Evolutionary conservation across 2,329 filamentous ascomycete species (phyloP), one percentile per base, ranked within the genome.

Genomic region (Diaporthe nobilis): DNA sequence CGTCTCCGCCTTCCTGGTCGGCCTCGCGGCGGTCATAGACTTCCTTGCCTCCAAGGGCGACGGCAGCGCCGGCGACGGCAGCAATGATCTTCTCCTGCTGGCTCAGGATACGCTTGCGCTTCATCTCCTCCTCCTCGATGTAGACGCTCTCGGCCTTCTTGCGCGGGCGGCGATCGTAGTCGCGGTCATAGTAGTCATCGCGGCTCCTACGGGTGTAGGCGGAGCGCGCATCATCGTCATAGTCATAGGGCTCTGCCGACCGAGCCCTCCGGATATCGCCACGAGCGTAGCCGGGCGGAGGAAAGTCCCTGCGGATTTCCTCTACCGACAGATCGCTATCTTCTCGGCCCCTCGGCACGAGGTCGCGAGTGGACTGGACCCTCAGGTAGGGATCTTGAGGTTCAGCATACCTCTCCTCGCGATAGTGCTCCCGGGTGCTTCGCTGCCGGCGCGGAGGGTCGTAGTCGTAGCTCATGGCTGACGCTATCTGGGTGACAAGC

Each of bases 281-380:
- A 73, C 84, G 78, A n/a, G 81, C 83, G 77, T 87, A 86, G 51
- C 89, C 92, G 8, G 92, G 93, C 9, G 95, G 94, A 44, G 94
- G 94, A 81, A 97, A 98, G 79, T 97, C 94, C 79, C 95, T 92
- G 78, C 92, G 91, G 76, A 97, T 92, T 85, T 97, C 94, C 85
- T 98, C 96, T 81, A 97, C 85, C 3, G 92, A 92, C 37, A 93
- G 86, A 61, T 93, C 92, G 83, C 93, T 95, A 81, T 95, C 93
- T 82, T 96, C 93, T 78, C 93, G 92, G 68, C 86, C 82, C 37
- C 90, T 87, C 49, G 90, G 89, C 17, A 92, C 85, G 10, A 93
- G 85, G 57, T 92, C 90, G 76, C 86, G 88, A 42, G 85, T 85
- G 60, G 85, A 82, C 70, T 87, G 83, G 42, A 84, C 82, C 78